phyloP scores from a whole-genome alignment of 768 basidiomycete species.

The Pleurotus platypus region DNA sequence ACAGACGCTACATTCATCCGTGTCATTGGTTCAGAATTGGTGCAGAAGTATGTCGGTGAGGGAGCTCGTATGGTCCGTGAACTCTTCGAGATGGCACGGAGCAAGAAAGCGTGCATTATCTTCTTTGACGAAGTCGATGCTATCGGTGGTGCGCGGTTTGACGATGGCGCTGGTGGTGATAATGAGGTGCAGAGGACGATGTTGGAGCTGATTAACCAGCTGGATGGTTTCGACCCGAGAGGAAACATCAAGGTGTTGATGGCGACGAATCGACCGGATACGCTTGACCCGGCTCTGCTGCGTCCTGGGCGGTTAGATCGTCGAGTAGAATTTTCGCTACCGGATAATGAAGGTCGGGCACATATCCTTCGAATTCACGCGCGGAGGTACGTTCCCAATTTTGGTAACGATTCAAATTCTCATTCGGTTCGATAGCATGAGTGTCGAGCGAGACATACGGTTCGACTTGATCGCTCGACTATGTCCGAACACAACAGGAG shows the following conservation, averaged over 20 bases:
- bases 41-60: constrained; percentile 99
- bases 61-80: constrained; percentile 99
- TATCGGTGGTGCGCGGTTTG: constrained; percentile 95
- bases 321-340: constrained; percentile 93
- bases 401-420: not conserved
- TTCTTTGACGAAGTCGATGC: constrained; percentile 99
- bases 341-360: constrained; percentile 93
- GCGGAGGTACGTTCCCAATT: constrained; percentile 58
- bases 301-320: constrained; percentile 96
- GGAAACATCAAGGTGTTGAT: constrained; percentile 99
- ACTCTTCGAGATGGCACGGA: constrained; percentile 97
- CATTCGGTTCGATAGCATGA: constrained; percentile 63
- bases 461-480: constrained; percentile 96
- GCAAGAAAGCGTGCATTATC: constrained; percentile 99
- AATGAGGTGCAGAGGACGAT: constrained; percentile 99
- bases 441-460: constrained; percentile 93
- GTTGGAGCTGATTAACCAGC: constrained; percentile 97
- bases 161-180: constrained; percentile 98
- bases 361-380: constrained; percentile 98
- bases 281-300: constrained; percentile 92
- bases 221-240: constrained; percentile 97
- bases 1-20: constrained; percentile 99
- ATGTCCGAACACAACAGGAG: constrained; percentile 97
- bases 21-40: constrained; percentile 97
- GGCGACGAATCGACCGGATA: constrained; percentile 99